A percentile compares a stretch with the other conserved stretches of the same genome.
phyloP scores from a whole-genome alignment of 805 yeast species.

The Spencermartinsiella europaea region DNA sequence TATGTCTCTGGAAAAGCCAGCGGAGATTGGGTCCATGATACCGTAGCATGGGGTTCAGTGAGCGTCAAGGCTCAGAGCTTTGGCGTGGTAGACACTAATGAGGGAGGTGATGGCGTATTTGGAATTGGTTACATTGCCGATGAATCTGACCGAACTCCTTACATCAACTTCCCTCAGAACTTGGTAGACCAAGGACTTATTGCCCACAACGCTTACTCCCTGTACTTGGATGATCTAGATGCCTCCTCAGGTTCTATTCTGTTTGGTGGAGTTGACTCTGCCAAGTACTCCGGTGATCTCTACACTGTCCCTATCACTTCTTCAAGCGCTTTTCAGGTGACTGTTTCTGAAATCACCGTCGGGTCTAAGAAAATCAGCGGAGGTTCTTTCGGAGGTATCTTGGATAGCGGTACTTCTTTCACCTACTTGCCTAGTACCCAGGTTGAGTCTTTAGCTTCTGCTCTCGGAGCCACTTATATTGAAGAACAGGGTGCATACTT shows the following conservation, averaged over 20 bases:
- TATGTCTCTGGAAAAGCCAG: slow-evolving; percentile 93
- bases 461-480: slow-evolving; percentile 12
- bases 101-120: slow-evolving; percentile 24
- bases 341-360: slow-evolving; percentile 13
- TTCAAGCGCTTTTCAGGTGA: slow-evolving; percentile 12
- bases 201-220: slow-evolving; percentile 40
- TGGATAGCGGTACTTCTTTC: slow-evolving; percentile 19
- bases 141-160: slow-evolving; percentile 33
- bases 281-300: slow-evolving; percentile 38
- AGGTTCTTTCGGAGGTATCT: slow-evolving; percentile 10
- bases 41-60: slow-evolving; percentile 72
- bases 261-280: slow-evolving; percentile 44
- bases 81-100: slow-evolving; percentile 36
- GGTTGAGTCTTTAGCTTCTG: slow-evolving; percentile 1
- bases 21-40: slow-evolving; percentile 68
- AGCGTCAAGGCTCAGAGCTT: slow-evolving; percentile 54
- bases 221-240: slow-evolving; percentile 37
- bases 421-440: slow-evolving; percentile 10
- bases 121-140: slow-evolving; percentile 34
- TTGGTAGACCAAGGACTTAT: slow-evolving; percentile 46
- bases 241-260: slow-evolving; percentile 36
- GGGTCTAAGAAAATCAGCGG: slow-evolving; percentile 11
- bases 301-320: slow-evolving; percentile 32
- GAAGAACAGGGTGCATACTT: slow-evolving; percentile 3
- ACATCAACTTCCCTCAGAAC: slow-evolving; percentile 61